Evolutionary conservation across 1,284 basidiomycete genomes (phyloP).

Genomic region (Apiotrichum gamsii): DNA sequence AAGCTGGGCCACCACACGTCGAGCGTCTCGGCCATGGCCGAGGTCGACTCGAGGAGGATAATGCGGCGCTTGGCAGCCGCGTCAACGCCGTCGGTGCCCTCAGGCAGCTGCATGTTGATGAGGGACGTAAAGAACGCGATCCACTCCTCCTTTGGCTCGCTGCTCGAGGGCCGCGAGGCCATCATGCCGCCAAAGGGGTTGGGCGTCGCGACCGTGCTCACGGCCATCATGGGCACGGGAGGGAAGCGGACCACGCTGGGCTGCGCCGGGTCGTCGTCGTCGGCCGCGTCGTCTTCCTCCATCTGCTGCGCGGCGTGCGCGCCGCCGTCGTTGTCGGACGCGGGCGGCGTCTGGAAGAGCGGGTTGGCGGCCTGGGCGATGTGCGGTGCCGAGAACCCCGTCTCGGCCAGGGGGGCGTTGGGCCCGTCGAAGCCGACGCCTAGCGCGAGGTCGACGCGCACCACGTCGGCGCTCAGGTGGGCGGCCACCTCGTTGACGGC

Average conservation of each 20-base stretch:
- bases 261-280: conserved; percentile 1
- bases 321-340: conserved; percentile 6
- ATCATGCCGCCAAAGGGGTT: not conserved
- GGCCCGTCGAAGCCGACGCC: conserved; percentile 64
- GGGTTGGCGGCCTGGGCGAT: conserved; percentile 21
- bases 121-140: conserved; percentile 29
- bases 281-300: conserved; percentile 13
- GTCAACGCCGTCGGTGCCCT: not conserved
- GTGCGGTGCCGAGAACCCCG: conserved; percentile 45
- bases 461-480: conserved; percentile 65
- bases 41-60: conserved; percentile 73
- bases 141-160: conserved; percentile 23
- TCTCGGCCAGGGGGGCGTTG: conserved; percentile 54
- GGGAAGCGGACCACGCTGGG: conserved; percentile 16
- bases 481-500: conserved; percentile 69
- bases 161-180: not conserved
- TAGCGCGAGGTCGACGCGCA: conserved; percentile 59
- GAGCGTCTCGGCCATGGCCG: conserved; percentile 64
- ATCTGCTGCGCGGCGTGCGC: conserved; percentile 9
- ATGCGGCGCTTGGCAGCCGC: conserved; percentile 51
- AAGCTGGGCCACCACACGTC: conserved; percentile 72
- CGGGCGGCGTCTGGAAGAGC: conserved; percentile 62
- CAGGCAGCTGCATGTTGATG: conserved; percentile 27
- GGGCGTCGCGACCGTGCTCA: no score
- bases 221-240: no score